phyloP scores from a whole-genome alignment of 1,284 basidiomycete species.

The Sanghuangporus weigelae region DNA sequence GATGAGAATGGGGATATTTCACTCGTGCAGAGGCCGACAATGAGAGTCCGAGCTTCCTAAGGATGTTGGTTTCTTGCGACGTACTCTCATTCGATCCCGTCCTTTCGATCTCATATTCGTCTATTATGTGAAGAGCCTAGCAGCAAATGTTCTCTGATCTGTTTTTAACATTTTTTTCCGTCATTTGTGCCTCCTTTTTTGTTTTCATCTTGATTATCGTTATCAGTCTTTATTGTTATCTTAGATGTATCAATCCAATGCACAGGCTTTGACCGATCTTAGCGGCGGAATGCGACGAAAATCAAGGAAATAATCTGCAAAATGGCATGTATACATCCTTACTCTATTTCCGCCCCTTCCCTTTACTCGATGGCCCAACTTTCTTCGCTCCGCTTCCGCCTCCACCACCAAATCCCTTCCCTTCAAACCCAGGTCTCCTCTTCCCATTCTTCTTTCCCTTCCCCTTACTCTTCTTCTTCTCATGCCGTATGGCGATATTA shows the following conservation, averaged over 20 bases:
- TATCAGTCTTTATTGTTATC: background rate
- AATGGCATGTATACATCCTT: no score
- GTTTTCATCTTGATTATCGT: background rate
- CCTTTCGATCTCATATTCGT: no score
- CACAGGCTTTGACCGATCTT: background rate
- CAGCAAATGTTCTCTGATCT: background rate
- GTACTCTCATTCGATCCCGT: no score
- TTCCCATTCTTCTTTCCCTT: slow-evolving; percentile 52
- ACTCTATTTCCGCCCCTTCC: slow-evolving; percentile 10
- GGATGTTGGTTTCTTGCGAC: no score
- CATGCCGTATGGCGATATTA: slow-evolving; percentile 80
- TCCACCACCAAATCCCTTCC: slow-evolving; percentile 65
- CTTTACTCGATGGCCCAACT: slow-evolving; percentile 25
- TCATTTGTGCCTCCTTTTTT: background rate
- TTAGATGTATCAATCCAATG: background rate
- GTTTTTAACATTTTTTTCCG: background rate
- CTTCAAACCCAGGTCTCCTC: slow-evolving; percentile 77
- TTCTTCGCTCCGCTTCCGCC: slow-evolving; percentile 25
- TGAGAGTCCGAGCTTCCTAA: background rate
- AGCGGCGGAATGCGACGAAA: background rate
- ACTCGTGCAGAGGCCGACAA: background rate
- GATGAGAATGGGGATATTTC: background rate
- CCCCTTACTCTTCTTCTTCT: slow-evolving; percentile 69
- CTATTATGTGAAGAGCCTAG: no score
- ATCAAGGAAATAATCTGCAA: background rate